Base-by-base conservation (phyloP, 192 early-diverging fungal species). In the Phycomyces blakesleeanus region DNA sequence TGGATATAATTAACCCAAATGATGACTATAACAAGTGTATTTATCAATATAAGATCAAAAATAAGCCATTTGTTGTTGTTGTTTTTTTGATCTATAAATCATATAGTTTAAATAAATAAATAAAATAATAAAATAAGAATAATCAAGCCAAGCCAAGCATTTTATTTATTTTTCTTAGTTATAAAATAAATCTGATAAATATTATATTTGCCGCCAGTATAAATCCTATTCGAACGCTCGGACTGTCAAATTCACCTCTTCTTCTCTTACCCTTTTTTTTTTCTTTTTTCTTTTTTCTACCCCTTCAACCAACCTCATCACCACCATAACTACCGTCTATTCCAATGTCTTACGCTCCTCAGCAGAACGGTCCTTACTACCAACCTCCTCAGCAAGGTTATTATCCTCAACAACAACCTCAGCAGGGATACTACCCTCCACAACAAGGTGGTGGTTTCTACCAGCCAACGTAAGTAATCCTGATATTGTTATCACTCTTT, bases 391-490 rank as follows among this genome's bases (percentile, higher is more conserved):
- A 27, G 24, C 27, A 55, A 15, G 15, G 27, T 11, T 47, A 47
- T 47, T 47, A 47, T 14, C 47, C 49, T 18, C 57, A 58, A 10
- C 27, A 38, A 2, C 3, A 2, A 34, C 29, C 29, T 5, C 64
- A 47, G 12, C 64, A 67, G 51, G 57, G 57, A n/a, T 67, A 67
- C 26, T 59, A 59, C 15, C 57, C 56, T 44, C 59, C 60, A 50
- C 67, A 56, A 53, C 59, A 68, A 24, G 57, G 50, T 55, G 57
- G 50, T 55, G 58, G 52, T 34, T 67, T 59, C 22, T 69, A 69
- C 18, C 67, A 69, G 58, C 68, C 68, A 41, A 14, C 47, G 68
- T 69, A 69, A 63, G 68, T 57, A 14, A 8, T 39, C 18, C 39
- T 21, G 51, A 10, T 25, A 20, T 41, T 18, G 6, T 25, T 25